Base-by-base conservation (phyloP, 768 basidiomycete genomes). In the Amanita jacksonii region DNA sequence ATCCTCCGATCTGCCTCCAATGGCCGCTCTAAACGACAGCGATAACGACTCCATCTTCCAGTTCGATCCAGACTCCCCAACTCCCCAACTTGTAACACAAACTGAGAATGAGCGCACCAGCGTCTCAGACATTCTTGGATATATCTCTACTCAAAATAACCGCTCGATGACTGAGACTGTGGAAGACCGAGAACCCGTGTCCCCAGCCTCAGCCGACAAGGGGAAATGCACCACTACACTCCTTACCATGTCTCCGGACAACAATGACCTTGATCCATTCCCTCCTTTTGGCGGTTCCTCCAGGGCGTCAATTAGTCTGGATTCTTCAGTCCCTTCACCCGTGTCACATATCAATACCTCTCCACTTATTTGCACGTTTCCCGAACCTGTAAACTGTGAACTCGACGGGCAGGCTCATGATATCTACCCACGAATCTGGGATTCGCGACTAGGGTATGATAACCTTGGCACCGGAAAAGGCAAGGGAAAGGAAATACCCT, bases 401-500 rank as follows among this genome's bases (percentile, higher is more conserved):
- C 12, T 25, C 25, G 33, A 31, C 9, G 28, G 15, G 22, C 16
- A 38, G 15, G 24, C 19, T 12, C 22, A 8, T 20, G 10, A 46
- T 27, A 16, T 15, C 23, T 52, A 49, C 38, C 48, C 47, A 30
- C 49, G 52, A 20, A 34, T 53, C 27, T 49, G 52, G 20, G 50
- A 43, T 20, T 33, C 47, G 25, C 32, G 31, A 19, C 40, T 25
- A 38, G n/a, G n/a, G n/a, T 38, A 43, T 36, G 20, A 38, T 49
- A 50, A 12, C 25, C 43, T 33, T 47, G 44, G 41, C 54, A 49
- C n/a, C 6, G 54, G 61, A 45, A 74, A 74, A 55, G 73, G 71
- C 22, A 86, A 81, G 63, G 77, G 70, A 53, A 83, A 73, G 61
- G 79, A 68, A 64, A 67, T 55, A 47, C 74, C 80, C 36, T 78